Conservation (phyloP, 2,329 filamentous ascomycete genomes). For the Juglanconis juglandina region DNA sequence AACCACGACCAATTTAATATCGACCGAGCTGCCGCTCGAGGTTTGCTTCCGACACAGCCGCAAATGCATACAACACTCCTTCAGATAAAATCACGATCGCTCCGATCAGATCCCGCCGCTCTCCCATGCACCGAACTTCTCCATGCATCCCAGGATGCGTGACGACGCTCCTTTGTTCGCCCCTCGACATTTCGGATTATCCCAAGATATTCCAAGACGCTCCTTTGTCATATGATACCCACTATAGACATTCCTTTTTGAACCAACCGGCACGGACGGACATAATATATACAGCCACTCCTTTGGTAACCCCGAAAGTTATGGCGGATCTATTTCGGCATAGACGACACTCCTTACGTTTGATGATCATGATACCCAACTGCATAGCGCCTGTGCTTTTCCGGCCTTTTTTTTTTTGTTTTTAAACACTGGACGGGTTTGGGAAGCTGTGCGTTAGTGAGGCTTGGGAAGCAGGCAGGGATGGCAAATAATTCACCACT, state of each 20-base stretch:
- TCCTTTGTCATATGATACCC: conserved; percentile 38
- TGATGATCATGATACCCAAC: conserved; percentile 43
- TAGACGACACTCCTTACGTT: conserved; percentile 45
- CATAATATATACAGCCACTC: conserved; percentile 28
- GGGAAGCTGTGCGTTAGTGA: conserved; percentile 5
- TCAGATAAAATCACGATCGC: conserved; percentile 12
- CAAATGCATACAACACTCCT: conserved; percentile 30
- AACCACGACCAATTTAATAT: conserved; percentile 23
- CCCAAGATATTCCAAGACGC: conserved; percentile 24
- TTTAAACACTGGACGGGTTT: background rate
- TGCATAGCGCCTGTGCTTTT: conserved; percentile 53
- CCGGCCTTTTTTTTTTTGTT: conserved; percentile 7
- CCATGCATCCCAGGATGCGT: conserved; percentile 31
- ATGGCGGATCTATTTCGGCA: conserved; percentile 34
- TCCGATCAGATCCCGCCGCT: conserved; percentile 24
- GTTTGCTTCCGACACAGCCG: conserved; percentile 27
- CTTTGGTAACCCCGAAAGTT: conserved; percentile 28
- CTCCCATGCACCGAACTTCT: conserved; percentile 18
- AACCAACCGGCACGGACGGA: conserved; percentile 29
- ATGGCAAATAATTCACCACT: conserved; percentile 2
- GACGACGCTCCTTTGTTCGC: conserved; percentile 27
- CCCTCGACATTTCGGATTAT: conserved; percentile 23
- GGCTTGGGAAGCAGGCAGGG: background rate
- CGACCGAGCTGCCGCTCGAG: conserved; percentile 27
- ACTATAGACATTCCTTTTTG: conserved; percentile 44